Conservation (phyloP, 805 yeast genomes). For the Myxozyma sirexii region DNA sequence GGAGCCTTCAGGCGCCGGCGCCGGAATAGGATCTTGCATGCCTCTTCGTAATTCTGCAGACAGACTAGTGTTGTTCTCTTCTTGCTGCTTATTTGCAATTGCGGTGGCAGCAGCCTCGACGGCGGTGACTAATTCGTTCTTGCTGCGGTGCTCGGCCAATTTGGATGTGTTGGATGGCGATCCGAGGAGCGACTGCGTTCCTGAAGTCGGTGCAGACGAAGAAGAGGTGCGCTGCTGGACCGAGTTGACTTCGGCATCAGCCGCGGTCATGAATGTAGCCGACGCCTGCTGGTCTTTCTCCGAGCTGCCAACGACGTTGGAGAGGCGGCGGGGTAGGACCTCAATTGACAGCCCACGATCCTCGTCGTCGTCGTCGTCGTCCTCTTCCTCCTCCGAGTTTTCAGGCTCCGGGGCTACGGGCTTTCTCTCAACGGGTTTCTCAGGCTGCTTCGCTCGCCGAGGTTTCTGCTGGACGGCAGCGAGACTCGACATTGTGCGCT, state of each 20-base stretch:
- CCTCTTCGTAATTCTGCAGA: slow-evolving; percentile 7
- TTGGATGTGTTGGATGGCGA: slow-evolving; percentile 12
- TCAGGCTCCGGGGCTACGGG: neutral
- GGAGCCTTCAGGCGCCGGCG: slow-evolving; percentile 8
- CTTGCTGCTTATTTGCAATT: neutral
- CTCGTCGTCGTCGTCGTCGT: slow-evolving; percentile 23
- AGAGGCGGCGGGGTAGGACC: slow-evolving; percentile 15
- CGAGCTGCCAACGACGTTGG: neutral
- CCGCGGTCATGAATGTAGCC: slow-evolving; percentile 5
- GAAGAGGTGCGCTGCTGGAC: slow-evolving; percentile 22
- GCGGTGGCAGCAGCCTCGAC: slow-evolving; percentile 5
- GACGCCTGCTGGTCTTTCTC: slow-evolving; percentile 12
- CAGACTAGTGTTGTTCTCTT: neutral
- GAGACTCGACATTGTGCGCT: slow-evolving; percentile 21
- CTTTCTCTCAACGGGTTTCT: neutral
- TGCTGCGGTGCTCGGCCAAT: neutral
- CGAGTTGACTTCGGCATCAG: slow-evolving; percentile 6
- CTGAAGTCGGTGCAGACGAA: slow-evolving; percentile 32
- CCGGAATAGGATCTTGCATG: slow-evolving; percentile 1
- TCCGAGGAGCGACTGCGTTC: slow-evolving; percentile 21
- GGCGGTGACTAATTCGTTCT: neutral
- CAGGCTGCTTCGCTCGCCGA: neutral
- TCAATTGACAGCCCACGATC: slow-evolving; percentile 28
- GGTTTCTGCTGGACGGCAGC: neutral
- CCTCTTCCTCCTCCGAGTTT: slow-evolving; percentile 5